Evolutionary conservation across 2,329 filamentous ascomycete genomes (phyloP), one percentile per base, ranked within the genome.

Genomic region (Elsinoe fawcettii): DNA sequence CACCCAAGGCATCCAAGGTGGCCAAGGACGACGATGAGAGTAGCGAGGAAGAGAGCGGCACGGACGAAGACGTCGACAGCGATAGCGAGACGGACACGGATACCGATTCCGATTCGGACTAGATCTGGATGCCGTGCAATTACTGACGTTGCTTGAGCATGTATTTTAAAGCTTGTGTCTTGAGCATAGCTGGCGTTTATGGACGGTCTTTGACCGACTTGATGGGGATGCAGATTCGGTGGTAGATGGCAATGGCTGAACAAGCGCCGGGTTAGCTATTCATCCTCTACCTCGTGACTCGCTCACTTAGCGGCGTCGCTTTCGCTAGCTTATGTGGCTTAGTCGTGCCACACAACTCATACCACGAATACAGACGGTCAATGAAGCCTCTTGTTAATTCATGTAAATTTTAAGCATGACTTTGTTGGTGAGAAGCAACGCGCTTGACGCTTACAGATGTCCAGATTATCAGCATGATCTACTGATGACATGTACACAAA

Each of bases 81-180:
- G 68, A 70, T 20, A 66, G 64, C 34, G 70, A 71, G 44, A 71
- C 68, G 55, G 70, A 71, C 53, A 82, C 79, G 27, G 75, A 82
- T 64, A 82, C 80, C 20, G 90, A 95, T 75, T 95, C 89, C 61
- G 89, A 95, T 60, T 85, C 86, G 59, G 84, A 87, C 66, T 77
- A 69, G 59, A 56, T 22, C 23, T 32, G 25, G 49, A 39, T 14
- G 20, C 32, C 25, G 3, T 11, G n/a, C 32, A 53, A 18, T 27
- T 30, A 53, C 32, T 16, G 49, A 53, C 16, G 18, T 23, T 53
- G 32, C 49, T 53, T 53, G 30, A 36, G 49, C 34, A 53, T 53
- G 49, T 53, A 53, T 39, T 37, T 27, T 39, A 53, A 53, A 53
- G 49, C 49, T 53, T 53, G 32, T 53, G 37, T 53, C 32, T 36